Evolutionary conservation across 2,329 filamentous ascomycete genomes (phyloP).

Genomic region (Thermomyces lanuginosus): DNA sequence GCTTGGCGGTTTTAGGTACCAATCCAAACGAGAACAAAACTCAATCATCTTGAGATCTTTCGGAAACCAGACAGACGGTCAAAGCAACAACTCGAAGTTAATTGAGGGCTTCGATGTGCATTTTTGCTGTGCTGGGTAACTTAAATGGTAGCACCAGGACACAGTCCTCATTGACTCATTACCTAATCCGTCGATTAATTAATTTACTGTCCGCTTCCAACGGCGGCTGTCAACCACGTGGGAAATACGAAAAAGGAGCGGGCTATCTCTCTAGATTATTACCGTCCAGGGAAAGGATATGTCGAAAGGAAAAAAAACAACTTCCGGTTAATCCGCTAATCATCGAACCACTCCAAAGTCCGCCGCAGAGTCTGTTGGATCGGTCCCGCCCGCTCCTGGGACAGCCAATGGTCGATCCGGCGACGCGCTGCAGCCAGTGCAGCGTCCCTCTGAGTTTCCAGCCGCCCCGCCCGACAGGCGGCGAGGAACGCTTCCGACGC

Average conservation of each 20-base stretch:
- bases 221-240: constrained; percentile 9
- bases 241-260: constrained; percentile 1
- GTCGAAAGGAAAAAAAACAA: no score
- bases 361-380: constrained; percentile 16
- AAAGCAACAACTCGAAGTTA: no score
- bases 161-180: no score
- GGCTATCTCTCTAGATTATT: neutral
- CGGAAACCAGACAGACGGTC: no score
- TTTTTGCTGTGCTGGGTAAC: no score
- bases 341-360: constrained; percentile 1
- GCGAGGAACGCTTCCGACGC: constrained; percentile 18
- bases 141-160: no score
- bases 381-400: constrained; percentile 23
- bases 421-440: constrained; percentile 11
- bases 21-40: no score
- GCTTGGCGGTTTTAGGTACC: no score
- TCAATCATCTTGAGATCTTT: no score
- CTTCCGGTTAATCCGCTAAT: constrained; percentile 2
- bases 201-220: constrained; percentile 5
- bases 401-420: constrained; percentile 19
- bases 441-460: neutral
- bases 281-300: no score
- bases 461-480: constrained; percentile 11
- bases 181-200: no score
- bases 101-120: no score